Base-by-base conservation (phyloP, 108 stramenopile species). In the Skeletonema marinoi region DNA sequence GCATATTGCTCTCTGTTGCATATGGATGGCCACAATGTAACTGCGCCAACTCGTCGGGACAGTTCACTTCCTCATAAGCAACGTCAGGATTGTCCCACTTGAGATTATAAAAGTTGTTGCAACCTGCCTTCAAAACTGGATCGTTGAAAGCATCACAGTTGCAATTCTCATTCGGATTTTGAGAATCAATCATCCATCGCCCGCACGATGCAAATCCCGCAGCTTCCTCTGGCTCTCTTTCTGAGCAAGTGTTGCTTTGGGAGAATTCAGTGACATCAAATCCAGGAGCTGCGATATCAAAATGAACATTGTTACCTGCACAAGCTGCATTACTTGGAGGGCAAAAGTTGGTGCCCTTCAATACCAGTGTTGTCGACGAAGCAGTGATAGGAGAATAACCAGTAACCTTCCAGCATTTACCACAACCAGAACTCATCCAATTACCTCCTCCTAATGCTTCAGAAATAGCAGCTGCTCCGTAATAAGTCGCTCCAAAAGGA, bases 211-310 rank as follows among this genome's bases (percentile, higher is more conserved):
- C 54, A 19, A 83, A 78, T 16, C 70, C 81, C 42, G 29, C 2
- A 19, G 21, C 48, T 25, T 75, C 74, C n/a, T 68, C 54, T 13
- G 74, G 74, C 68, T 75, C 74, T 5, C 48, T 46, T 29, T 30
- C 32, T 0, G 41, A 14, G 50, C 74, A 75, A 17, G 48, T 60
- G 56, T 75, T 68, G 6, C 16, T 29, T 25, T 31, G 21, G 17
- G 72, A 75, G 41, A 33, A 66, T 21, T 25, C 73, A n/a, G 32
- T 16, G 32, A 82, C 69, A 60, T 86, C 85, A 66, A 86, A 86
- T 63, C 85, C 85, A 12, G 81, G 85, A 4, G 85, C 80, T 58
- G 81, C 81, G 62, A 86, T 82, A 60, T 86, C 85, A 74, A 86
- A 86, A 59, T 86, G 85, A 19, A 64, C 60, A 30, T 73, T 73